Evolutionary conservation across 2,329 filamentous ascomycete species (phyloP).

Genomic region (Boeremia exigua): DNA sequence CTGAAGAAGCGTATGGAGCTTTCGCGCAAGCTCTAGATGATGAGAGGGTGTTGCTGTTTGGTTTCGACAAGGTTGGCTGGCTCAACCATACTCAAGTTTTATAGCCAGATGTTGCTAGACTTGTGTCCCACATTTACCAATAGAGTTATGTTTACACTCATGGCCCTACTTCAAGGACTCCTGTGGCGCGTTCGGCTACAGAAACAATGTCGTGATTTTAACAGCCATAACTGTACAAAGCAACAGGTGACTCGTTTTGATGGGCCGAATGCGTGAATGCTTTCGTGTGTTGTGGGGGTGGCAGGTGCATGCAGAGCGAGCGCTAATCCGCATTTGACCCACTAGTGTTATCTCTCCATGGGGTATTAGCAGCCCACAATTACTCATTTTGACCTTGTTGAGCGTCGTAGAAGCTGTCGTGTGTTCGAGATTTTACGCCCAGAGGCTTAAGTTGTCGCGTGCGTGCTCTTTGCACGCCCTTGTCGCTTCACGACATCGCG

Average conservation of each 20-base stretch:
- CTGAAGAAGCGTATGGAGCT: conserved; percentile 49
- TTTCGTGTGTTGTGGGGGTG: background rate
- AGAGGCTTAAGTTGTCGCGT: background rate
- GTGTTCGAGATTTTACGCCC: background rate
- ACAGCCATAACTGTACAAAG: no score
- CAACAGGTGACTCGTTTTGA: no score
- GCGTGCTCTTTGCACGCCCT: background rate
- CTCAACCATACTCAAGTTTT: background rate
- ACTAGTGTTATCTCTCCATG: conserved; percentile 2
- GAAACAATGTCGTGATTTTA: background rate
- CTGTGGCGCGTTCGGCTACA: no score
- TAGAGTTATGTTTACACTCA: background rate
- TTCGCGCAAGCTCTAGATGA: conserved; percentile 29
- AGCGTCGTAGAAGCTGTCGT: background rate
- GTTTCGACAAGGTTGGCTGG: background rate
- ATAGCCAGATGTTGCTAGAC: background rate
- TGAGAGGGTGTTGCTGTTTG: background rate
- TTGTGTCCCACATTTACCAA: background rate
- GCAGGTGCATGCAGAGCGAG: background rate
- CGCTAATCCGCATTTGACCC: background rate
- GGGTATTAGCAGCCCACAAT: background rate
- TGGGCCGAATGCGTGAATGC: no score
- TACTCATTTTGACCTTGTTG: background rate
- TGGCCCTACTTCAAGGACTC: background rate
- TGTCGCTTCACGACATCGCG: conserved; percentile 10